Base-by-base conservation (phyloP, 83 land plant genomes). In the Diphasiastrum complanatum region DNA sequence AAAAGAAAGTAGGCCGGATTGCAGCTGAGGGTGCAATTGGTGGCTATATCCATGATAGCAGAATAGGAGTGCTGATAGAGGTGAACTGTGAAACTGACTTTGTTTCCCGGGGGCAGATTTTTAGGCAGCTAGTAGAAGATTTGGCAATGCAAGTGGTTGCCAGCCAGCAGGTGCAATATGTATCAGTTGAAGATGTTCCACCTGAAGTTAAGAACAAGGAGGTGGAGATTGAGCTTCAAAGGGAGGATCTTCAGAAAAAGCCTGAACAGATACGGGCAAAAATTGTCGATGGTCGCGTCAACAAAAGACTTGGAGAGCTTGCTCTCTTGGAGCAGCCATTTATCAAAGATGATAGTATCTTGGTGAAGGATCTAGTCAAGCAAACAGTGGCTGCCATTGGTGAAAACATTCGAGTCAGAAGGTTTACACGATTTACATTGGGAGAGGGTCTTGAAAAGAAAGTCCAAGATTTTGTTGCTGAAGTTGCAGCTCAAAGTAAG, bases 81-180 rank as follows among this genome's bases (percentile, higher is more conserved):
- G 87, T 92, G 5, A 92, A 92, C 45, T 92, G 97, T 60, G 97
- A 92, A 65, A 88, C 99, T 3, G 99, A 95, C 76, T 95, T 95
- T 72, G 99, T 95, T 28, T 80, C 99, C n/a, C 77, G 99, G 22
- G 99, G 99, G 5, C 89, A 82, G 5, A 83, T 86, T 49, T 89
- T 89, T 78, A 80, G 74, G 74, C 81, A 89, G 77, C 66, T 95
- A 49, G 99, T 95, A 25, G 93, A 91, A 33, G 99, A 95, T 74
- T 71, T 95, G 18, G 92, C 91, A 23, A 95, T 89, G 99, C 99
- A 95, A 74, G 76, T 83, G 29, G 99, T 88, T 47, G 99, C 99
- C 16, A 80, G 80, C 52, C 99, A 89, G 23, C 89, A 86, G 75
- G 99, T 95, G 14, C 68, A 76, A 40, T 76, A 79, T 58, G 67